Evolutionary conservation across 441 rosid genomes (phyloP).

Genomic region (Arabidopsis hybrid): DNA sequence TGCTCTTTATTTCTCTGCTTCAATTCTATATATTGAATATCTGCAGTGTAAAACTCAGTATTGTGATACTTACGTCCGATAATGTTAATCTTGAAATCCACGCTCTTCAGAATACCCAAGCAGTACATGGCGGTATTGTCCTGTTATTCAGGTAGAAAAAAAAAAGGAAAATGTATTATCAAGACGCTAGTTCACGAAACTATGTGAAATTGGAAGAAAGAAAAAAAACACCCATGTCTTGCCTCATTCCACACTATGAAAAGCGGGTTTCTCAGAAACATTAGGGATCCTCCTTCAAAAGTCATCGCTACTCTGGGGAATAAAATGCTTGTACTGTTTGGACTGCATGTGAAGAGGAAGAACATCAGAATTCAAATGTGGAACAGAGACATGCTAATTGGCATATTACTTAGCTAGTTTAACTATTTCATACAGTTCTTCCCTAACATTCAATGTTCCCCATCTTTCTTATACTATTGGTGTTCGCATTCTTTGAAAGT

Average conservation of each 20-base stretch:
- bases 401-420: conserved; percentile 25
- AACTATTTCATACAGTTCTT: conserved; percentile 6
- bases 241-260: conserved; percentile 42
- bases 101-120: conserved; percentile 68
- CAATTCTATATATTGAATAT: no score
- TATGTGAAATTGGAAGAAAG: not conserved
- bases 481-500: not conserved
- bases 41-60: no score
- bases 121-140: conserved; percentile 53
- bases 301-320: conserved; percentile 57
- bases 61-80: conserved; percentile 84
- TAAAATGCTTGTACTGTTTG: conserved; percentile 45
- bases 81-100: conserved; percentile 44
- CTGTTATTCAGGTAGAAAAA: conserved; percentile 42
- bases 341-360: conserved; percentile 51
- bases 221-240: conserved; percentile 18
- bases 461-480: not conserved
- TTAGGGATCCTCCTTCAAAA: conserved; percentile 68
- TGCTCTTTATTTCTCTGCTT: not conserved
- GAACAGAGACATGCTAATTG: not conserved
- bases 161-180: conserved; percentile 1
- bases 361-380: conserved; percentile 22
- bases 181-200: not conserved
- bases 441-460: not conserved
- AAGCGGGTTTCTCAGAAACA: conserved; percentile 48